These are phyloP conservation scores for Neurospora cerealis DNA, from an alignment of 495 filamentous ascomycete genomes.

Conservation along the genomic window DNA sequence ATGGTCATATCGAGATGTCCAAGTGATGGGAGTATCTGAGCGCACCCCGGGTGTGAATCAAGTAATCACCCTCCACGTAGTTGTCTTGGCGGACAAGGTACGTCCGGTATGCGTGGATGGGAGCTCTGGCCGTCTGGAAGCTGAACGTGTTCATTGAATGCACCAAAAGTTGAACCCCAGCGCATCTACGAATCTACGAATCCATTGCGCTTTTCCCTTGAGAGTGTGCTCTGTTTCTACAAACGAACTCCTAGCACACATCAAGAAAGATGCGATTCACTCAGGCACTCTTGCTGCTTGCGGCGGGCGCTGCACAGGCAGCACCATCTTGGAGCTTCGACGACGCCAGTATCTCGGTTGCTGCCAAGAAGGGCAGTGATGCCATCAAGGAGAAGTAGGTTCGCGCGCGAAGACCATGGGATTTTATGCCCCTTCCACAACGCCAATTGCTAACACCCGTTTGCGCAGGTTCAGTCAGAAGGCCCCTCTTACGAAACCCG, in stretches of 20 bases:
- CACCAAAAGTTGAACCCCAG: neutral
- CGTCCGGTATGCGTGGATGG: constrained; percentile 5
- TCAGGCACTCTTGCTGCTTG: constrained; percentile 35
- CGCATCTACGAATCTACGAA: neutral
- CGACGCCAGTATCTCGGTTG: constrained; percentile 72
- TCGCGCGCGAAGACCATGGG: constrained; percentile 6
- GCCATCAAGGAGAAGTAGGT: constrained; percentile 64
- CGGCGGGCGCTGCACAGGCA: constrained; percentile 40
- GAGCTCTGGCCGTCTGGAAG: constrained; percentile 4
- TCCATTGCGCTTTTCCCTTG: neutral
- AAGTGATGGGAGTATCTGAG: neutral
- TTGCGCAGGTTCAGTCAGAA: constrained; percentile 49
- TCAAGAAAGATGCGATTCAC: constrained; percentile 38
- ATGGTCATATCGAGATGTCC: constrained; percentile 1
- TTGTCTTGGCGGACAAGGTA: constrained; percentile 6
- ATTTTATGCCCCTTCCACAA: neutral
- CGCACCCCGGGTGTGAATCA: neutral
- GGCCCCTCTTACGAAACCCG: constrained; percentile 50
- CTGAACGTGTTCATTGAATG: constrained; percentile 24
- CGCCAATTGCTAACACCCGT: neutral
- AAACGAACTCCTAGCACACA: constrained; percentile 5
- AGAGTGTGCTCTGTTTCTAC: neutral
- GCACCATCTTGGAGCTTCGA: constrained; percentile 77
- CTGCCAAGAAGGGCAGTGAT: constrained; percentile 54
- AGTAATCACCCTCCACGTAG: constrained; percentile 3